Base-by-base conservation (phyloP, 1,139 yeast genomes). In the Scheffersomyces insectosa region DNA sequence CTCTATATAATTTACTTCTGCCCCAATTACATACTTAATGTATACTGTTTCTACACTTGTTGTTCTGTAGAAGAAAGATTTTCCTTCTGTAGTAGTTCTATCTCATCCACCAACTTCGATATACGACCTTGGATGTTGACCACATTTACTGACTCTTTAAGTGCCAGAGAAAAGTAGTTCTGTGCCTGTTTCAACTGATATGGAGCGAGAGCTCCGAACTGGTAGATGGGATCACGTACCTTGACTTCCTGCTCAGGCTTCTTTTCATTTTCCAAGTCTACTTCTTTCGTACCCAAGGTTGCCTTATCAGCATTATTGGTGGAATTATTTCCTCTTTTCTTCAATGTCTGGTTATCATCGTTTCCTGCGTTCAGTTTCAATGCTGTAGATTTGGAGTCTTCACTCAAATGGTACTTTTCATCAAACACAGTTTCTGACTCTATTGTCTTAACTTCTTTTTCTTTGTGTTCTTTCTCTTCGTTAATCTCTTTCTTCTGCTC, bases 141-240 rank as follows among this genome's bases (percentile, higher is more conserved):
- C 10, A 71, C 44, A 28, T 57, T 49, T 5, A 77, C 54, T 10
- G 68, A 51, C 14, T 50, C 49, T 2, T 47, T 48, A 14, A 79
- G 42, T 1, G 72, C 71, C 2, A 44, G 36, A 5, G 42, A 49
- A 50, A 79, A 80, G 33, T 56, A 48, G 1, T 33, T 37, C 52
- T 80, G 83, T 0, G 81, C 62, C 36, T 58, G 51, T 32, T 68
- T 59, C 20, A 80, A 58, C 38, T 67, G 73, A 35, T 55, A 54
- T 5, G 83, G 82, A 3, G 72, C 78, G 20, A 80, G 50, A 0
- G 70, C 70, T 0, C 83, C 82, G 60, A 80, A 80, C 64, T 78
- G 82, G 33, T 57, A 45, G 9, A 78, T 59, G 0, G 83, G 82
- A 51, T 79, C 73, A 40, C 51, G 56, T 5, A 31, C 9, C 16